These are phyloP conservation scores for Botryobasidium botryosum DNA, from an alignment of 768 basidiomycete genomes.

Conservation along the genomic window DNA sequence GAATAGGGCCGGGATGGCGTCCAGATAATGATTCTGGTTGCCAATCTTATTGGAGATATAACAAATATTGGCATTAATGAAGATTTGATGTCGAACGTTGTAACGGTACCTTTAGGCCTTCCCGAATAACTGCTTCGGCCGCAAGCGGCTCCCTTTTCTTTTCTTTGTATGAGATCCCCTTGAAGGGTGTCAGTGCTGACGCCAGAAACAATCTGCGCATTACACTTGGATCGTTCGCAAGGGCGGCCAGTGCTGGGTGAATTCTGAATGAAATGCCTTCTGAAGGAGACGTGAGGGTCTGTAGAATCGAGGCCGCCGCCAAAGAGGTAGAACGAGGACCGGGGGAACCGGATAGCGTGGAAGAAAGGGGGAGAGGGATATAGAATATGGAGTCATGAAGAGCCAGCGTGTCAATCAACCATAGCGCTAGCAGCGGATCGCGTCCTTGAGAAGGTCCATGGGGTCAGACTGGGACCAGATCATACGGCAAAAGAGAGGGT, in stretches of 20 bases:
- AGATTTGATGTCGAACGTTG: background rate
- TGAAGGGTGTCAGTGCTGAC: slow-evolving; percentile 55
- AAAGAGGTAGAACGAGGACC: slow-evolving; percentile 30
- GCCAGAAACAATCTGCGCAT: slow-evolving; percentile 61
- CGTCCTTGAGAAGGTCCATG: slow-evolving; percentile 31
- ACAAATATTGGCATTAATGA: background rate
- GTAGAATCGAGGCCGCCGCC: slow-evolving; percentile 41
- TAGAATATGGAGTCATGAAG: slow-evolving; percentile 55
- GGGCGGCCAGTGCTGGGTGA: slow-evolving; percentile 32
- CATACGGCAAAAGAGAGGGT: background rate
- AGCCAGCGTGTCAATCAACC: slow-evolving; percentile 54
- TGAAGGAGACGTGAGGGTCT: slow-evolving; percentile 14
- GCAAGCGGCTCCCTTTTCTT: slow-evolving; percentile 45
- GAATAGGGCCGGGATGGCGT: slow-evolving; percentile 56
- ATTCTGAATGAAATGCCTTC: slow-evolving; percentile 21
- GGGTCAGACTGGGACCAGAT: background rate
- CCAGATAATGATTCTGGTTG: slow-evolving; percentile 54
- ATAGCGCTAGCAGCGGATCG: slow-evolving; percentile 55
- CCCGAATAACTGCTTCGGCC: slow-evolving; percentile 55
- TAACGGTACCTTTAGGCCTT: slow-evolving; percentile 48
- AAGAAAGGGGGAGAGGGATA: slow-evolving; percentile 29
- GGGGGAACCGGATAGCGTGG: slow-evolving; percentile 30
- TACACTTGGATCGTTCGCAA: slow-evolving; percentile 23
- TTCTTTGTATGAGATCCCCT: slow-evolving; percentile 38
- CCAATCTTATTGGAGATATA: slow-evolving; percentile 28